Evolutionary conservation across 2,329 filamentous ascomycete genomes (phyloP).

Genomic region (Cladosporium sp.): DNA sequence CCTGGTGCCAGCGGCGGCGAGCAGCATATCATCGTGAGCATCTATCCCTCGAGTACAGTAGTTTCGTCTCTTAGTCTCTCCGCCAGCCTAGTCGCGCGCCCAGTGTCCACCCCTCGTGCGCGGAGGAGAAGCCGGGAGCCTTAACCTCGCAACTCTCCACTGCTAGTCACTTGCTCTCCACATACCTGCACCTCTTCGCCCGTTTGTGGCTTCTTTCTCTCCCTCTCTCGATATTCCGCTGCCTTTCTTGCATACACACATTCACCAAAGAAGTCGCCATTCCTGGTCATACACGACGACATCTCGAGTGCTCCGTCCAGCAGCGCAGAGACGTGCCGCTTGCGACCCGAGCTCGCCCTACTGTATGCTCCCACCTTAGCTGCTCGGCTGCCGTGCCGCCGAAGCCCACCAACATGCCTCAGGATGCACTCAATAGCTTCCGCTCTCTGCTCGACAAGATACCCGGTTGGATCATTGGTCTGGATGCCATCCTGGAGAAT

Average conservation of each 20-base stretch:
- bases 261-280: neutral
- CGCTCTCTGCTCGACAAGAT: conserved; percentile 32
- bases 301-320: neutral
- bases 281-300: neutral
- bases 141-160: conserved; percentile 4
- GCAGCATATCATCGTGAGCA: neutral
- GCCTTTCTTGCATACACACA: neutral
- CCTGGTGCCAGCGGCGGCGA: neutral
- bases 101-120: conserved; percentile 5
- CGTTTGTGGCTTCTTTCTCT: neutral
- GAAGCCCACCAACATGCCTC: conserved; percentile 29
- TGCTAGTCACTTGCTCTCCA: neutral
- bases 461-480: conserved; percentile 35
- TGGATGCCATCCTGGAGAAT: conserved; percentile 31
- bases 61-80: neutral
- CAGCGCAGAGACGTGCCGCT: neutral
- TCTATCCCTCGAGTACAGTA: neutral
- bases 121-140: conserved; percentile 2
- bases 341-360: conserved; percentile 4
- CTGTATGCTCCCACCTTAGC: conserved; percentile 6
- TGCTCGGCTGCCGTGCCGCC: conserved; percentile 10
- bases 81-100: neutral
- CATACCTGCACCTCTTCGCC: conserved; percentile 2
- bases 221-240: neutral
- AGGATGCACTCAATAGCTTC: conserved; percentile 34